phyloP scores from a whole-genome alignment of 129 eudicot genomes.

The Lactuca sativa region DNA sequence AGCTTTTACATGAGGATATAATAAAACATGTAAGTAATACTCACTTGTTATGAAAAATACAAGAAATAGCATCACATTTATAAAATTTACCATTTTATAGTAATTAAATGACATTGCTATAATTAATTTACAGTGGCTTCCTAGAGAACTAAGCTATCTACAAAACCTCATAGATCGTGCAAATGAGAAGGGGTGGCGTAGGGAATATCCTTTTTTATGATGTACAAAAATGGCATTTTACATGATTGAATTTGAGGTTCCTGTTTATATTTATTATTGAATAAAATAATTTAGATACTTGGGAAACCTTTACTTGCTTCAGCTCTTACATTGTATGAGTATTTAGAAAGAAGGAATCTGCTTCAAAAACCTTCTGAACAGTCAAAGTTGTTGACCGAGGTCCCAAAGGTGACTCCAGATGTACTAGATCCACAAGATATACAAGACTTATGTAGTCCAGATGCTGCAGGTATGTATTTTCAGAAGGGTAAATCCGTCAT shows the following conservation, averaged over 20 bases:
- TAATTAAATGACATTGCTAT: background rate
- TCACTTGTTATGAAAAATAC: conserved; percentile 16
- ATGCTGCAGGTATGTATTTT: conserved; percentile 44
- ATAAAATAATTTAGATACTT: background rate
- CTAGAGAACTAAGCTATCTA: conserved; percentile 55
- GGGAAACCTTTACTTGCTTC: conserved; percentile 45
- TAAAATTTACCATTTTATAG: no score
- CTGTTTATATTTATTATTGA: background rate
- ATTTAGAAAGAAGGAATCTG: conserved; percentile 49
- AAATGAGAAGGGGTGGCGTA: conserved; percentile 92
- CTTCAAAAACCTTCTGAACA: conserved; percentile 68
- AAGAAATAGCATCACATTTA: background rate
- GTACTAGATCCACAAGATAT: conserved; percentile 43
- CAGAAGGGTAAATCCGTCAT: background rate
- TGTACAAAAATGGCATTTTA: background rate
- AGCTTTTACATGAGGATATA: conserved; percentile 67
- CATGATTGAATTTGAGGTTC: conserved; percentile 1
- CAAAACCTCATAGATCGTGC: conserved; percentile 84
- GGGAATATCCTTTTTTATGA: conserved; percentile 73
- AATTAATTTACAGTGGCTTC: conserved; percentile 56
- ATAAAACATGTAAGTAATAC: conserved; percentile 60
- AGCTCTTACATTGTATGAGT: conserved; percentile 50
- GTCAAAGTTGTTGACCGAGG: conserved; percentile 52
- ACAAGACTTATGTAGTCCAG: conserved; percentile 21
- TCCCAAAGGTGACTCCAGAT: conserved; percentile 78